Percentiles rank a stretch among this genome's conserved stretches.
These are phyloP conservation scores for Trypanosoma brucei DNA, from an alignment of 208 protist genomes.

Conservation along the genomic window DNA sequence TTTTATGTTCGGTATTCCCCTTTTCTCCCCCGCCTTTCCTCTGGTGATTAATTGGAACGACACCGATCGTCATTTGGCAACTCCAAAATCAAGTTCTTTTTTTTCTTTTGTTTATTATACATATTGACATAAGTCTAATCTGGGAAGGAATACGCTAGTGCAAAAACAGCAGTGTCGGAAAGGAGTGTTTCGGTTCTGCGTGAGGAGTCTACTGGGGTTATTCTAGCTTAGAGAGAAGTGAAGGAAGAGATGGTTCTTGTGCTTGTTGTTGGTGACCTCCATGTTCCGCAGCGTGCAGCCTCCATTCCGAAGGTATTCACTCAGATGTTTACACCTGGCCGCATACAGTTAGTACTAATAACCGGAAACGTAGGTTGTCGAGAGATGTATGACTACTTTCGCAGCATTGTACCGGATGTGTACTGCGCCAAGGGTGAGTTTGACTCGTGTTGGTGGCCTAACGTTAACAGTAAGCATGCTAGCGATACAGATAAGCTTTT, in stretches of 20 bases:
- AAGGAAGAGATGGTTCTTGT: constrained; percentile 85
- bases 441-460: constrained; percentile 47
- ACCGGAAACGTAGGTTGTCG: constrained; percentile 97
- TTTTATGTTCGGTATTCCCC: no score
- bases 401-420: constrained; percentile 92
- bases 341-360: constrained; percentile 97
- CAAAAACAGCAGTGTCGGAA: neutral
- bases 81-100: no score
- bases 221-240: neutral
- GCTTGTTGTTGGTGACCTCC: constrained; percentile 98
- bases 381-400: constrained; percentile 95
- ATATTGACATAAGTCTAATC: no score
- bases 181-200: constrained; percentile 4
- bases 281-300: constrained; percentile 95
- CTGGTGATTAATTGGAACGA: no score
- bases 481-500: constrained; percentile 37
- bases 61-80: no score
- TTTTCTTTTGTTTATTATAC: no score
- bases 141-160: no score
- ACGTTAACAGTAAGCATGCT: neutral
- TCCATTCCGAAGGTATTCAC: constrained; percentile 95
- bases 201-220: constrained; percentile 13
- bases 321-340: constrained; percentile 92
- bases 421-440: constrained; percentile 96
- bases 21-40: no score